Evolutionary conservation across 2,329 filamentous ascomycete species (phyloP).

Genomic region (Colletotrichum cuscutae): DNA sequence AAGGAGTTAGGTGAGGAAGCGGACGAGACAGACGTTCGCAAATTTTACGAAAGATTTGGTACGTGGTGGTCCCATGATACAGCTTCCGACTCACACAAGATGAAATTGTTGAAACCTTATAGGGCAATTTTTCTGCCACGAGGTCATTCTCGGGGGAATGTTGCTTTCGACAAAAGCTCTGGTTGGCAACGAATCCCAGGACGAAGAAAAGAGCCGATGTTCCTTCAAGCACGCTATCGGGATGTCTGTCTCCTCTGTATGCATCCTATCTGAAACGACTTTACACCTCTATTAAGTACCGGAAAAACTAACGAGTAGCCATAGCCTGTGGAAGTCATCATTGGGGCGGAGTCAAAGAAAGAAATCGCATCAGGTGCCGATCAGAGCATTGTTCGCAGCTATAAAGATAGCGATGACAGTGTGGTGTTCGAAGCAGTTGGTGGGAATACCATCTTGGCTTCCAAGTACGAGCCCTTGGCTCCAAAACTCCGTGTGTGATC

Average conservation of each 20-base stretch:
- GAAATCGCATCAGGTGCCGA: background rate
- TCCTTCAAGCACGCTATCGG: conserved; percentile 5
- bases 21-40: background rate
- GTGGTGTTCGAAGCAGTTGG: conserved; percentile 23
- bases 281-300: background rate
- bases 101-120: background rate
- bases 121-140: conserved; percentile 21
- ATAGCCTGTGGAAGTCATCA: background rate
- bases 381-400: background rate
- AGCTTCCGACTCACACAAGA: too few species aligned
- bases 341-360: background rate
- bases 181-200: background rate
- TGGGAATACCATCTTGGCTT: conserved; percentile 22
- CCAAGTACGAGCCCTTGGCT: background rate
- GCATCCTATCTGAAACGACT: too few species aligned
- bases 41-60: conserved; percentile 14
- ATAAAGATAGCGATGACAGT: background rate
- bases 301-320: background rate
- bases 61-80: background rate
- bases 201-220: background rate
- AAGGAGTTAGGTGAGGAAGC: too few species aligned
- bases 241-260: background rate
- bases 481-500: too few species aligned
- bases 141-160: conserved; percentile 16
- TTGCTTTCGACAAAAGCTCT: conserved; percentile 7